These are phyloP conservation scores for Rhodotorula glutinis DNA, from an alignment of 1,284 basidiomycete genomes.

Conservation along the genomic window DNA sequence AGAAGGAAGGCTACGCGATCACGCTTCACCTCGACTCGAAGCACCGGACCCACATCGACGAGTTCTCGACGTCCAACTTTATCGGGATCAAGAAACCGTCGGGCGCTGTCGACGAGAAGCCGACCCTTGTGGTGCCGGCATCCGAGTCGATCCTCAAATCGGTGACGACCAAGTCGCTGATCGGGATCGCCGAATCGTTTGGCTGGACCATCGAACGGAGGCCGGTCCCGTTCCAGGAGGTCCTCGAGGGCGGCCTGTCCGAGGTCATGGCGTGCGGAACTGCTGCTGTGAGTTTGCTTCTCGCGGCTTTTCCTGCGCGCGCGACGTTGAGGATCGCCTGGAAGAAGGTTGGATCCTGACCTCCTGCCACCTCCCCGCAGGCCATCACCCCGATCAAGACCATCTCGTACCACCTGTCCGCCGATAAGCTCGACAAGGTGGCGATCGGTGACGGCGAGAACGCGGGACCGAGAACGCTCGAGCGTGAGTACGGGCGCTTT, in stretches of 20 bases:
- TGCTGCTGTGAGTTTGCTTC: conserved; percentile 26
- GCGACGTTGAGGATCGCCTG: background rate
- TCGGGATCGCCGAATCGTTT: conserved; percentile 44
- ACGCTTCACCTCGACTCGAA: conserved; percentile 47
- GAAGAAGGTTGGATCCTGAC: background rate
- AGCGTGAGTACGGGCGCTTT: too few relatives aligned
- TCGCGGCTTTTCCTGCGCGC: background rate
- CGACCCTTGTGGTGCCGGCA: conserved; percentile 39
- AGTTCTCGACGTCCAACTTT: conserved; percentile 49
- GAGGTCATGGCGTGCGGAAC: conserved; percentile 41
- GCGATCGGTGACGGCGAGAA: conserved; percentile 47
- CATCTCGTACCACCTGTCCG: conserved; percentile 46
- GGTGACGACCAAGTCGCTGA: conserved; percentile 41
- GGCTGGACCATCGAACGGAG: conserved; percentile 48
- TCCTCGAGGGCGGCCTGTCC: conserved; percentile 38
- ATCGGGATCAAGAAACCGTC: conserved; percentile 41
- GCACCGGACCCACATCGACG: conserved; percentile 44
- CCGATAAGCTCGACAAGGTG: conserved; percentile 43
- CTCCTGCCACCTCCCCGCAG: conserved; percentile 7
- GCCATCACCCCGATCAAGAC: conserved; percentile 48
- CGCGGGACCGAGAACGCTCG: conserved; percentile 42
- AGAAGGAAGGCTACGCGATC: conserved; percentile 48
- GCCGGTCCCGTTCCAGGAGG: conserved; percentile 45
- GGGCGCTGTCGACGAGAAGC: conserved; percentile 10
- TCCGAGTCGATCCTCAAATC: conserved; percentile 42